Conservation (phyloP, 2,329 filamentous ascomycete species). For the Hypomyces perniciosus region DNA sequence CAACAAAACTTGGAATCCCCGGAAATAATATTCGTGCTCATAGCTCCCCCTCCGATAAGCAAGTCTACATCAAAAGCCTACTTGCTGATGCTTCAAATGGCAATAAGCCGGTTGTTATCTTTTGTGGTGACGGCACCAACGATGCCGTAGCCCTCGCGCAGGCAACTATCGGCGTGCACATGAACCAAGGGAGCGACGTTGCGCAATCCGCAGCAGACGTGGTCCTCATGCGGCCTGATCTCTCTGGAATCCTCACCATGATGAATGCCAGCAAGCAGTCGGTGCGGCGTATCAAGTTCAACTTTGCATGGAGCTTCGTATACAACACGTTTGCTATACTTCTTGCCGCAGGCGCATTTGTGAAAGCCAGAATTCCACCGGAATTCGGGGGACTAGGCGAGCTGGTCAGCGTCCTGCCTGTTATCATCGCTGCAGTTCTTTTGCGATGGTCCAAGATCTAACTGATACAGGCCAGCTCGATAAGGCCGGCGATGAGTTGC, state of each 20-base stretch:
- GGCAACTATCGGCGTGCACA: conserved; percentile 65
- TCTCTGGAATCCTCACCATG: conserved; percentile 51
- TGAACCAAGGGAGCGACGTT: conserved; percentile 57
- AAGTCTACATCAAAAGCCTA: conserved; percentile 37
- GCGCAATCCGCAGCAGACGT: conserved; percentile 63
- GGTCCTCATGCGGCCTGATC: conserved; percentile 53
- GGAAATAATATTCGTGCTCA: conserved; percentile 33
- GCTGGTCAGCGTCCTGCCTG: conserved; percentile 66
- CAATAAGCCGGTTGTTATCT: conserved; percentile 47
- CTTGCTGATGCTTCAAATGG: conserved; percentile 16
- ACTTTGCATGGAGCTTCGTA: conserved; percentile 63
- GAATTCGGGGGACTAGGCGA: conserved; percentile 65
- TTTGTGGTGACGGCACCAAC: conserved; percentile 74
- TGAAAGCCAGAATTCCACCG: conserved; percentile 46
- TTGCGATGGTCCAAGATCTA: conserved; percentile 36
- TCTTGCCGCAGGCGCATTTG: conserved; percentile 60
- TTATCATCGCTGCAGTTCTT: conserved; percentile 52
- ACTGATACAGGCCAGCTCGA: background rate
- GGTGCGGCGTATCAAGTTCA: conserved; percentile 52
- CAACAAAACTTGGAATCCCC: conserved; percentile 35
- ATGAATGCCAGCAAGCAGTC: conserved; percentile 47
- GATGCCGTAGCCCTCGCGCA: conserved; percentile 67
- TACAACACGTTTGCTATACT: conserved; percentile 67
- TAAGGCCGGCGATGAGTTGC: no score
- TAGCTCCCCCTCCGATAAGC: conserved; percentile 41